Base-by-base conservation (phyloP, 2,329 filamentous ascomycete species). In the Myotisia sp. region DNA sequence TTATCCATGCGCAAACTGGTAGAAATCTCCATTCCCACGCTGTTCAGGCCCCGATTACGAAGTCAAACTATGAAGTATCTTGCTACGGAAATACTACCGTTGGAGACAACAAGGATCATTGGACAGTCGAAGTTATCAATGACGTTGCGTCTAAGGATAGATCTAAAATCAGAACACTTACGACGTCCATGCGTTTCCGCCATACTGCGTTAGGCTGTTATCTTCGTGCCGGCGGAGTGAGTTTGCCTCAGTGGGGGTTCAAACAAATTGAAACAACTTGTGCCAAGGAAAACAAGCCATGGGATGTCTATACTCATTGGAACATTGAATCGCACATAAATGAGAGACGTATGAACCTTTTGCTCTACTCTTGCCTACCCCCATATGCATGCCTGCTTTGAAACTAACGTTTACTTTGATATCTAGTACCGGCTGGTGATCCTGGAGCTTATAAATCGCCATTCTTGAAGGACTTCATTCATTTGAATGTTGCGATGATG, bases 401-500 rank as follows among this genome's bases (percentile, higher is more conserved):
- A n/a, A n/a, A n/a, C n/a, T n/a, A n/a, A n/a, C n/a, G n/a, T n/a
- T n/a, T n/a, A n/a, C n/a, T n/a, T n/a, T n/a, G 26, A 23, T 12
- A 22, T 28, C 22, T 49, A 90, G 82, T 95, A 17, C 87, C 90
- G 24, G 74, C 82, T 42, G 79, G 81, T 47, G 81, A 94, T 58
- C 82, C 90, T 36, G 83, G 80, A 49, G 78, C 82, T 37, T 98
- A 94, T 67, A 92, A 82, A 64, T 95, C 87, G 22, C 90, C 92
- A 2, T 98, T 98, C 70, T 68, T 93, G 52, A 86, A 92, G 54
- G 90, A 98, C 59, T 98, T 98, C 51, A 78, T 98, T 43, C 90
- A 98, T 58, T 67, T 95, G 41, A 98, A 98, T 55, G 90, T 98
- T 42, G 90, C 90, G 42, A 98, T 98, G 90, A 94, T 95, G 87